Evolutionary conservation across 768 basidiomycete species (phyloP).

Genomic region (Suillus brevipes): DNA sequence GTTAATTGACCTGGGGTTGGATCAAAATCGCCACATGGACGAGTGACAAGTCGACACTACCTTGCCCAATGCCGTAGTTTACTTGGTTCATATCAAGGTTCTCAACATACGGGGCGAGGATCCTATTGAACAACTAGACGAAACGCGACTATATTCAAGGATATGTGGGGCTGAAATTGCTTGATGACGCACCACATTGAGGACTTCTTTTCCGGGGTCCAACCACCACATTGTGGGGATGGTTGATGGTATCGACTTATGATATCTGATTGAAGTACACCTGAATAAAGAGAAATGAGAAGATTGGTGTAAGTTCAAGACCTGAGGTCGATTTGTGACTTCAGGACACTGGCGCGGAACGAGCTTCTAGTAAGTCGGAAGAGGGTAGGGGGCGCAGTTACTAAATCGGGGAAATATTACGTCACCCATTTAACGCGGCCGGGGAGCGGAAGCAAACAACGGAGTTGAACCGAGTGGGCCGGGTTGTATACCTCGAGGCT

Average conservation of each 20-base stretch:
- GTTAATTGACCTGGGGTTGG: slow-evolving; percentile 64
- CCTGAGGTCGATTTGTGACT: neutral
- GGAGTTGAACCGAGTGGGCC: neutral
- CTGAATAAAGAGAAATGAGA: neutral
- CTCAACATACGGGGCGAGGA: slow-evolving; percentile 93
- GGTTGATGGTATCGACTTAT: slow-evolving; percentile 6
- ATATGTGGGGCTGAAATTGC: neutral
- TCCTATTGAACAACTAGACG: slow-evolving; percentile 77
- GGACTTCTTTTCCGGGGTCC: slow-evolving; percentile 81
- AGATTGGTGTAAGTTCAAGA: neutral
- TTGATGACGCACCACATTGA: slow-evolving; percentile 63
- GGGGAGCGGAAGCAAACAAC: neutral
- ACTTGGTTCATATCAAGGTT: slow-evolving; percentile 95
- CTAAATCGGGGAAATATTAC: neutral
- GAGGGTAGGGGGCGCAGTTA: neutral
- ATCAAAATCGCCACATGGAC: slow-evolving; percentile 9
- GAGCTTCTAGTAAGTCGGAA: neutral
- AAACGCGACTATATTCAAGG: neutral
- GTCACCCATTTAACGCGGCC: neutral
- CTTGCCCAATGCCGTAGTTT: slow-evolving; percentile 89
- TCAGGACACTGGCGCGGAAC: neutral
- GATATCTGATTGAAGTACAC: neutral
- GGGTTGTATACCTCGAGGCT: slow-evolving; percentile 3
- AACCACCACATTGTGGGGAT: slow-evolving; percentile 75
- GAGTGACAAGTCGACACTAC: slow-evolving; percentile 35